A percentile compares a stretch with the other conserved stretches of the same genome.
phyloP scores from a whole-genome alignment of 148 eudicot species.

The Rhododendron kiyosumense region DNA sequence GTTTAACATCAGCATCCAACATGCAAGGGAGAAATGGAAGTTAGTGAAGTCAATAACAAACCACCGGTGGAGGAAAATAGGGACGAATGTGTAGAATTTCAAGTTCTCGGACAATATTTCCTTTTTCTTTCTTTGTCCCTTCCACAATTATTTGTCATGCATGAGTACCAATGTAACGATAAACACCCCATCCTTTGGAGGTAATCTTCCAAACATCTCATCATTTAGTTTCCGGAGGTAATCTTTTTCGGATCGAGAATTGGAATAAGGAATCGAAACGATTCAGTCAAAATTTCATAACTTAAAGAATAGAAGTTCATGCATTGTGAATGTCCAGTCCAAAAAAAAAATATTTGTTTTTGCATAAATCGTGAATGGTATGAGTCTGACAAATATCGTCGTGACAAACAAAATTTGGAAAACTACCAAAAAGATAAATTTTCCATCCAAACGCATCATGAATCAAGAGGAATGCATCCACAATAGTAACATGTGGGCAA shows the following conservation, averaged over 20 bases:
- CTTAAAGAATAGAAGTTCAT: too few relatives aligned
- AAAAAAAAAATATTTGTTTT: too few relatives aligned
- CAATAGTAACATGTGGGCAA: neutral
- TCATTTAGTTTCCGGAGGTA: neutral
- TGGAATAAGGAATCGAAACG: neutral
- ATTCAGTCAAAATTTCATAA: neutral
- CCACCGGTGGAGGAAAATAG: neutral
- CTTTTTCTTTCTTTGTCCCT: neutral
- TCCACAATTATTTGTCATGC: neutral
- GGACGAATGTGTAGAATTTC: neutral
- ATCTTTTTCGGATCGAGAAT: too few relatives aligned
- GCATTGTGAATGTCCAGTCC: neutral
- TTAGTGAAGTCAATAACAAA: neutral
- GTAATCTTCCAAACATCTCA: neutral
- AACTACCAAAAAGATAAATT: neutral
- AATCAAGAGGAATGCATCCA: neutral
- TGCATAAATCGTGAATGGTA: neutral
- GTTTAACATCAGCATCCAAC: constrained; percentile 3
- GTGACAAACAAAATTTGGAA: neutral
- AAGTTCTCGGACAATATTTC: neutral
- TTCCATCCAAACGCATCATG: neutral
- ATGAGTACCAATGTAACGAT: neutral
- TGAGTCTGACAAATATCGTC: neutral
- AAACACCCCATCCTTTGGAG: neutral
- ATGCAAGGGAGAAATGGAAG: neutral